Evolutionary conservation across 106 monocot genomes (phyloP).

Genomic region (Allium cepa): DNA sequence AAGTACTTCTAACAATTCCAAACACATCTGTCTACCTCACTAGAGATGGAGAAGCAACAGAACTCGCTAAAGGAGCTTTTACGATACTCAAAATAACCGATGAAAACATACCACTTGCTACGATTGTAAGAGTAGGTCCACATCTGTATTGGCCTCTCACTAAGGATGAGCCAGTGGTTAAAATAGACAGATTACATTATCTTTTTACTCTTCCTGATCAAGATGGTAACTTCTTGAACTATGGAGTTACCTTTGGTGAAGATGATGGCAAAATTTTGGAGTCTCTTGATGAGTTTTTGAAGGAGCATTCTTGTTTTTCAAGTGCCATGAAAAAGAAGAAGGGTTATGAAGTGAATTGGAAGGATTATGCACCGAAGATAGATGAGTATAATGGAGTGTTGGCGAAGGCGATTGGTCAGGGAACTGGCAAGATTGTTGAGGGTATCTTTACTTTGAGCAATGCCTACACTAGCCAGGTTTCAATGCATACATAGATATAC

Average conservation of each 20-base stretch:
- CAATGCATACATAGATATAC: no score
- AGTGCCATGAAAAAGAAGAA: neutral
- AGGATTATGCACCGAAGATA: constrained; percentile 50
- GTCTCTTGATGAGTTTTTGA: constrained; percentile 47
- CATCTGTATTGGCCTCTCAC: constrained; percentile 72
- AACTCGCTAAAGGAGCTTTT: constrained; percentile 59
- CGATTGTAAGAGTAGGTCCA: constrained; percentile 37
- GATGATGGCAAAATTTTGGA: constrained; percentile 4
- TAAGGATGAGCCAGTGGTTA: constrained; percentile 81
- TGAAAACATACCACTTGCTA: constrained; percentile 37
- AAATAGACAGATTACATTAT: constrained; percentile 65
- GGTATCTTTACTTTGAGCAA: constrained; percentile 74
- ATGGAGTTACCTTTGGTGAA: constrained; percentile 60
- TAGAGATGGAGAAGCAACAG: constrained; percentile 23
- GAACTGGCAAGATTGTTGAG: constrained; percentile 79
- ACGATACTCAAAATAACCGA: constrained; percentile 33
- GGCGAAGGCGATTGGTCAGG: constrained; percentile 71
- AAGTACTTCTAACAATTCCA: constrained; percentile 42
- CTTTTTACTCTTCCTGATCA: constrained; percentile 66
- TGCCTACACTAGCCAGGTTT: constrained; percentile 49
- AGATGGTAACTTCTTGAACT: constrained; percentile 67
- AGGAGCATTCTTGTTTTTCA: constrained; percentile 60
- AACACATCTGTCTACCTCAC: constrained; percentile 46
- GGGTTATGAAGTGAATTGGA: constrained; percentile 41
- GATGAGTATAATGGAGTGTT: constrained; percentile 72